Percentiles rank a stretch among this genome's conserved stretches.
Conservation (phyloP, 345 rosid genomes). For the Zanthoxylum bungeanum region DNA sequence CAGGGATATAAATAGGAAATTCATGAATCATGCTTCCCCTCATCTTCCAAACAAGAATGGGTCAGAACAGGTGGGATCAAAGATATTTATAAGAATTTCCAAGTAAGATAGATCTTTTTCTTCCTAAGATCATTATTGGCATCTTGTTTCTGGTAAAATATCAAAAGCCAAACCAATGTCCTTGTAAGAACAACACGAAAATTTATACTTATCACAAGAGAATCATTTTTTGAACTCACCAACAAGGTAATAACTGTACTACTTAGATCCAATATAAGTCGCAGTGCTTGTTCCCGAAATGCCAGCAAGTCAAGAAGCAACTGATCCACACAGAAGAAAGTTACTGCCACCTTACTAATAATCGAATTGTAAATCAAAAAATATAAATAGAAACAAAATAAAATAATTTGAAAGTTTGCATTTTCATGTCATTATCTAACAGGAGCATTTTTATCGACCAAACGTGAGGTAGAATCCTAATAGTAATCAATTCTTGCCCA, state of each 20-base stretch:
- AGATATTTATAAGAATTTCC: slow-evolving; percentile 7
- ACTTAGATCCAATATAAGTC: slow-evolving; percentile 94
- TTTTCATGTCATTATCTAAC: slow-evolving; percentile 1
- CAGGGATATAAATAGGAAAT: slow-evolving; percentile 41
- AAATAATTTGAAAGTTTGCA: background rate
- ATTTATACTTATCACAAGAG: slow-evolving; percentile 22
- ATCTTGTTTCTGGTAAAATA: background rate
- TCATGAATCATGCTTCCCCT: slow-evolving; percentile 13
- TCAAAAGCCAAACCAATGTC: background rate
- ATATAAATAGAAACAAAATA: background rate
- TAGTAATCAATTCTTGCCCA: background rate
- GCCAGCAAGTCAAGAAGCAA: slow-evolving; percentile 96
- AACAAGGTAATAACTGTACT: slow-evolving; percentile 95
- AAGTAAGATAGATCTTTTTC: background rate
- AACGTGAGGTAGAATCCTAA: background rate
- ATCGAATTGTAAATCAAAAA: background rate
- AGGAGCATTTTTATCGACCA: background rate
- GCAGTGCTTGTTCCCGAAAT: slow-evolving; percentile 94
- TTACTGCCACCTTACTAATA: background rate
- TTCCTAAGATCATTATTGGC: background rate
- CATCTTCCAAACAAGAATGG: slow-evolving; percentile 20
- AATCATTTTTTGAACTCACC: slow-evolving; percentile 55
- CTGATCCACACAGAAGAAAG: slow-evolving; percentile 52
- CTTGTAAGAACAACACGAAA: slow-evolving; percentile 7
- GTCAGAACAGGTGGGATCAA: no score